Conservation (phyloP, 2,329 filamentous ascomycete genomes). For the Colletotrichum australisinense region DNA sequence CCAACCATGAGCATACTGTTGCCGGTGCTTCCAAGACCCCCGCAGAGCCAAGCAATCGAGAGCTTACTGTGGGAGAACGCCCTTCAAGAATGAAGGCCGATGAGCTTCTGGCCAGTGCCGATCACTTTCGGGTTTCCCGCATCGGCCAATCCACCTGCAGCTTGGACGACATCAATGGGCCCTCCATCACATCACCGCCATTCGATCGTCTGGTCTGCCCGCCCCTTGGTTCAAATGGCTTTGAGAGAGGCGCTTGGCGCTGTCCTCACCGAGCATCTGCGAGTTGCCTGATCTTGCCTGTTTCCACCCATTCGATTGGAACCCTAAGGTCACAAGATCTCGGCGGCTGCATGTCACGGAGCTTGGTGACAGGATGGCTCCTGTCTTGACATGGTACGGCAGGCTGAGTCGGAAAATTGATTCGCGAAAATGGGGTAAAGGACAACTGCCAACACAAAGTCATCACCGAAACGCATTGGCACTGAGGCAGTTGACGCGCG, state of each 20-base stretch:
- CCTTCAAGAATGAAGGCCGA: constrained; percentile 17
- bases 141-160: constrained; percentile 28
- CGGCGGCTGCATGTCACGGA: constrained; percentile 17
- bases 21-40: constrained; percentile 31
- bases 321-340: constrained; percentile 30
- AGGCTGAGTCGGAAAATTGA: neutral
- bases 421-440: neutral
- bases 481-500: neutral
- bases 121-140: constrained; percentile 33
- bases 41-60: constrained; percentile 27
- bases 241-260: constrained; percentile 22
- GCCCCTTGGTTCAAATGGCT: constrained; percentile 7
- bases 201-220: constrained; percentile 13
- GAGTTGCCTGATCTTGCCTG: constrained; percentile 33
- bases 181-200: constrained; percentile 15
- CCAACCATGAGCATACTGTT: neutral
- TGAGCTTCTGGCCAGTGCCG: constrained; percentile 31
- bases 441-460: neutral
- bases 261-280: constrained; percentile 17
- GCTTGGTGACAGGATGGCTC: neutral
- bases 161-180: constrained; percentile 8
- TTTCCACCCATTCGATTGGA: constrained; percentile 10
- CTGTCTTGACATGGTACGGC: neutral
- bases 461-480: neutral
- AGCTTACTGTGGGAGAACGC: neutral